These are phyloP conservation scores for Phytophthora foliorum DNA, from an alignment of 352 stramenopile species.

Conservation along the genomic window DNA sequence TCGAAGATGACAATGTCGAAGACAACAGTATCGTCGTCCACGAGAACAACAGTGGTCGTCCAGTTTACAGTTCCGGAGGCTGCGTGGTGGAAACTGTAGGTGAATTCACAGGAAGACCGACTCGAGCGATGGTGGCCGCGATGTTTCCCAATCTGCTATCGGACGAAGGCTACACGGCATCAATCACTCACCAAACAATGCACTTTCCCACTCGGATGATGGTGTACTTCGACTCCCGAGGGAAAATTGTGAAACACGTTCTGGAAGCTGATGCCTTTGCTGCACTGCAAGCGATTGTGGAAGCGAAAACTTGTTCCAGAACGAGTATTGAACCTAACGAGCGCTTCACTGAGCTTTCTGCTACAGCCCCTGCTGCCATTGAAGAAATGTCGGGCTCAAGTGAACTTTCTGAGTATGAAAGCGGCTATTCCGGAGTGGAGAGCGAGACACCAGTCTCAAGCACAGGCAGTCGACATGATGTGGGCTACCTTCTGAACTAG, in stretches of 20 bases:
- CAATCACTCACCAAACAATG: conserved; percentile 9
- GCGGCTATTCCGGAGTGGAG: neutral
- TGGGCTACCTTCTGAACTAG: conserved; percentile 9
- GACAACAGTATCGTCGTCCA: neutral
- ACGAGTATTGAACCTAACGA: neutral
- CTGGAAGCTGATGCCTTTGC: conserved; percentile 38
- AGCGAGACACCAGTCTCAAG: neutral
- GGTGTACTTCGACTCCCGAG: conserved; percentile 38
- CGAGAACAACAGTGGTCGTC: neutral
- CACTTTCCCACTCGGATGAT: conserved; percentile 31
- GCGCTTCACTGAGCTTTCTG: conserved; percentile 10
- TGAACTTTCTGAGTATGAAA: neutral
- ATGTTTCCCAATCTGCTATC: conserved; percentile 21
- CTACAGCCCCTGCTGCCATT: neutral
- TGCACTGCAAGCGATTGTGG: conserved; percentile 22
- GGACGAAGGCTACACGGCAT: conserved; percentile 7
- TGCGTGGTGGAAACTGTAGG: conserved; percentile 24
- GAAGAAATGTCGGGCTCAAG: neutral
- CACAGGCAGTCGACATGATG: neutral
- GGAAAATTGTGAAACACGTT: conserved; percentile 36
- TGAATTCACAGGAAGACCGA: conserved; percentile 23
- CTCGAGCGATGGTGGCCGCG: conserved; percentile 17
- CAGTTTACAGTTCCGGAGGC: neutral
- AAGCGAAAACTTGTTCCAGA: neutral
- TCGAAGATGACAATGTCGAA: conserved; percentile 9